Evolutionary conservation across 2,329 filamentous ascomycete species (phyloP), one percentile per base, ranked within the genome.

Genomic region (Fusarium algeriense): DNA sequence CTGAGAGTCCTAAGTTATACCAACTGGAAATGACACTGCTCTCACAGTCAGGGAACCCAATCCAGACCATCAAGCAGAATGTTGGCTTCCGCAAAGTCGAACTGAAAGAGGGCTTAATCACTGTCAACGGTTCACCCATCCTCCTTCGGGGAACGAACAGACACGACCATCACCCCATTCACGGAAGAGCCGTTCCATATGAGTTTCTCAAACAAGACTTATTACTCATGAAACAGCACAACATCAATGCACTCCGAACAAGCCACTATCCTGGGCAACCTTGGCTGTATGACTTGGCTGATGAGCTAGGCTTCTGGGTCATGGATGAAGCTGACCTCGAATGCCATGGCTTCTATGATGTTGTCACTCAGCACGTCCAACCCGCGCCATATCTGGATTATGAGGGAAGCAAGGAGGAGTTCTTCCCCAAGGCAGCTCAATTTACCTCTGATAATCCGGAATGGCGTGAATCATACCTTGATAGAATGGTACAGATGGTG

Each of bases 241-340:
- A 65, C n/a, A 65, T 65, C 9, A 65, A 65, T 13, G 60, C 63
- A 4, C 38, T 65, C 1, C 41, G 63, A 35, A 65, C 60, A 5
- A 65, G 63, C 0, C 63, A 65, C 10, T 65, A 65, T 6, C 63
- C 63, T 1, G 60, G 60, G 0, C 60, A 65, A 1, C 63, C 63
- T 3, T 65, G 63, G 63, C 3, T 65, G 0, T 65, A 65, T 13
- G 60, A 65, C 7, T 26, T 65, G 10, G 63, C 63, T 5, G 63
- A 65, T 6, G 60, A 65, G 23, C 7, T 65, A 0, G 63, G 60
- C 20, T 65, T 65, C 17, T 65, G 60, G 60, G 63, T 65, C 15
- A 65, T 65, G 60, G 60, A 65, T 4, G 63, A 65, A 6, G 63
- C 63, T 7, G 63, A 65, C 26, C 20, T 65, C 0, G 63, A 65